Evolutionary conservation across 2,329 filamentous ascomycete genomes (phyloP), one percentile per base, ranked within the genome.

Genomic region (Colletotrichum gloeosporioides): DNA sequence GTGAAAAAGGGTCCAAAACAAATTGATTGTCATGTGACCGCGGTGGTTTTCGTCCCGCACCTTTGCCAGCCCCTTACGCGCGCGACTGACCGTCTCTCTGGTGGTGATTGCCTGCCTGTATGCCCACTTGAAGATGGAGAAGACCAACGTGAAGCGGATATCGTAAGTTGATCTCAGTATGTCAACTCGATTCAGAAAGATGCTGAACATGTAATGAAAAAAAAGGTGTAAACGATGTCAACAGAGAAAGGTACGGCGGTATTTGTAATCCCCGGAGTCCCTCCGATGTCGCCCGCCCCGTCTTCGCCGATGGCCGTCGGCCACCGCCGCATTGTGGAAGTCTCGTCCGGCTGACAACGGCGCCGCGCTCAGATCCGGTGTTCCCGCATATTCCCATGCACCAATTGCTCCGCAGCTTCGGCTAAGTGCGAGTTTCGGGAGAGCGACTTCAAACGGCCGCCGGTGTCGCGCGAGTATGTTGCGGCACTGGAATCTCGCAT

Each of bases 401-500:
- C 61, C 6, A 79, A 69, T 32, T 79, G 78, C 71, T 53, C 77
- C 68, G 22, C 64, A 15, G 74, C 77, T 4, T 65, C 69, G 8
- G 63, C 34, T 6, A 70, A 55, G 18, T 79, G 78, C 69, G 78
- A 79, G 57, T 79, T 76, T 27, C 78, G 78, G 15, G 72, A 77
- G 31, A 64, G 78, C 27, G 77, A 78, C 36, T 73, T 62, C 61
- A 75, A 77, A 29, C 71, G 78, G n/a, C 68, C 74, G 8, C 78
- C 78, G 5, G 74, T 75, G 15, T 78, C 78, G 1, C 78, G 78
- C 22, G 81, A 80, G 27, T 82, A 82, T 29, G 81, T 82, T n/a
- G 79, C 79, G 32, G 79, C 65, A 4, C 77, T 82, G 0, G 81
- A 82, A 29, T 79, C 82, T 22, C 80, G 79, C 8, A 73, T 82